Base-by-base conservation (phyloP, 177 flowering plant genomes). In the Tripterygium wilfordii region DNA sequence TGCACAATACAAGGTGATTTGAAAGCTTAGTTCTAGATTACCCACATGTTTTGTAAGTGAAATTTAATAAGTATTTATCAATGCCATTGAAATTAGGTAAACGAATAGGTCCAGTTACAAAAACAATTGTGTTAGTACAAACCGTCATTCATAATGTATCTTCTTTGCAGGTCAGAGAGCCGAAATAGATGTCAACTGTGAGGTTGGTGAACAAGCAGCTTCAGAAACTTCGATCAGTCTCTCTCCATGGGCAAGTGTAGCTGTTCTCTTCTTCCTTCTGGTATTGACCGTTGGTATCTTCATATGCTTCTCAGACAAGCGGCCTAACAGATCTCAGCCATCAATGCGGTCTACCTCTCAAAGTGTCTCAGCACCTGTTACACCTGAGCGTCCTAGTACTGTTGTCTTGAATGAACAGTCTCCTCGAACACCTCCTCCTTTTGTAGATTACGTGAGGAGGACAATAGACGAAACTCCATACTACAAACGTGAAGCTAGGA, bases 381-480 rank as follows among this genome's bases (percentile, higher is more conserved):
- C 89, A 24, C 83, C 96, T 19, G 61, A 55, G 23, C 76, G 64
- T n/a, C n/a, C n/a, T 4, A 61, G 63, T 41, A 56, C 61, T 43
- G 52, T 76, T 10, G 45, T 58, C 13, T 10, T 31, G 18, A 62
- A 31, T 13, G 65, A 69, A 42, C 65, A 53, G 13, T 73, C 95
- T 37, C 95, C 92, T 13, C 76, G 75, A 37, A 89, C 97, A 24
- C 97, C 95, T 10, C 82, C 65, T 58, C 88, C 88, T 1, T 89
- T 75, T 49, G 46, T 83, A 0, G 97, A 89, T 17, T 89, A 89
- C 50, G 79, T 89, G 27, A 71, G 87, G 66, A 75, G 81, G 57
- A 89, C 97, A 14, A 69, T 89, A 13, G 95, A 89, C 52, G 95
- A 86, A 67, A 86, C 97, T 26, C 97, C 97, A 1, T 67, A 89